A percentile compares a stretch with the other conserved stretches of the same genome.
phyloP scores from a whole-genome alignment of 208 protist genomes.

The Trypanosoma brucei region DNA sequence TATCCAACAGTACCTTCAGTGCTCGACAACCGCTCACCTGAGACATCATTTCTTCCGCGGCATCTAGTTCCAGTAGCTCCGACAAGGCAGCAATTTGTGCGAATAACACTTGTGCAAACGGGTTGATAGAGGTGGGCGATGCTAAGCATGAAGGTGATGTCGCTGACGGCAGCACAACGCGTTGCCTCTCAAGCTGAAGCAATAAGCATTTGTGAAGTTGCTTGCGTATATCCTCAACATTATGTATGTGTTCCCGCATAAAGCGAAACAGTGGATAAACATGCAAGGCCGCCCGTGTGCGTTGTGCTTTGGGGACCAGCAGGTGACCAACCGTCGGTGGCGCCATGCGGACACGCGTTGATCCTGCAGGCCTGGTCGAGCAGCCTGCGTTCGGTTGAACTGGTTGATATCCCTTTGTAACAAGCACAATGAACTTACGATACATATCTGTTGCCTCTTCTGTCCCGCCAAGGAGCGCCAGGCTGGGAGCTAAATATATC shows the following conservation, averaged over 20 bases:
- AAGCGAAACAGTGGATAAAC: constrained; percentile 66
- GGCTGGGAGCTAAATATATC: constrained; percentile 60
- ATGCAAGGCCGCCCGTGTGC: constrained; percentile 49
- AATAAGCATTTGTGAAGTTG: constrained; percentile 63
- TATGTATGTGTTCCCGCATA: constrained; percentile 32
- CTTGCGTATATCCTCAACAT: constrained; percentile 51
- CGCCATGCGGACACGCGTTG: constrained; percentile 67
- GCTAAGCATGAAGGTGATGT: constrained; percentile 3
- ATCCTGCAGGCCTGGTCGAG: constrained; percentile 10
- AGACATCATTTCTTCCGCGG: constrained; percentile 23
- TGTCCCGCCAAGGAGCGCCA: constrained; percentile 47
- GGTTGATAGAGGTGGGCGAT: constrained; percentile 1
- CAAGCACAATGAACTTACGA: constrained; percentile 65
- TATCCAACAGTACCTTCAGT: constrained; percentile 36
- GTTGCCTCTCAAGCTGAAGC: constrained; percentile 34
- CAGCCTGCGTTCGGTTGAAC: constrained; percentile 28
- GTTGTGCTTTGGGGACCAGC: constrained; percentile 48
- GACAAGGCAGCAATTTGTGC: constrained; percentile 74
- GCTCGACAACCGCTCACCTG: constrained; percentile 8
- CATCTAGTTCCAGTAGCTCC: constrained; percentile 38
- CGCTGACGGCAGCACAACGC: neutral
- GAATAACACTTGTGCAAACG: constrained; percentile 56
- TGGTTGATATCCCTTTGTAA: constrained; percentile 61
- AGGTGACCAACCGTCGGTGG: constrained; percentile 34
- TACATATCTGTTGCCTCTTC: constrained; percentile 64